Conservation (phyloP, 75 land plant genomes). For the Sequoia sempervirens region DNA sequence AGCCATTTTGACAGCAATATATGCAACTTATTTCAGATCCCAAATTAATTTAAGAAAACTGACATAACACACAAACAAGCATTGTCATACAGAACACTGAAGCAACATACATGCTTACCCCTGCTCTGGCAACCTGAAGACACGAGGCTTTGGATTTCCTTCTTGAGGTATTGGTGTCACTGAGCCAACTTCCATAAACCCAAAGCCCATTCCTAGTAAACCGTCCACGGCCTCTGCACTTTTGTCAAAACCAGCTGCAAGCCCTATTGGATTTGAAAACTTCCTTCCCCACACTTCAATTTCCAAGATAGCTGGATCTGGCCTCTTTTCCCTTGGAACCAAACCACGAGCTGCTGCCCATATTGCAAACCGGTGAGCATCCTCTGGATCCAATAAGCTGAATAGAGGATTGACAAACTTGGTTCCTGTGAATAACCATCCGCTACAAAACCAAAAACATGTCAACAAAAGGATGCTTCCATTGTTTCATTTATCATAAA, state of each 20-base stretch:
- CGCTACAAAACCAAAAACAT: conserved; percentile 43
- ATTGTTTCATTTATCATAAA: not conserved
- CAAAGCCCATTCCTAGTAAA: conserved; percentile 88
- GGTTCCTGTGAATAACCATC: conserved; percentile 89
- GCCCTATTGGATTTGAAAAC: conserved; percentile 90
- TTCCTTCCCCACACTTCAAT: conserved; percentile 88
- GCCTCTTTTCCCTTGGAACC: conserved; percentile 84
- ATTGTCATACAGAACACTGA: conserved; percentile 6
- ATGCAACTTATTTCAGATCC: not conserved
- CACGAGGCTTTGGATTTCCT: conserved; percentile 97
- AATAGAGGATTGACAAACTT: conserved; percentile 87
- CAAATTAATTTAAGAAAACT: not conserved
- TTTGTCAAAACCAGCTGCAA: conserved; percentile 98
- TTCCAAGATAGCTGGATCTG: conserved; percentile 75
- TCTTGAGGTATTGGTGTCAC: conserved; percentile 97
- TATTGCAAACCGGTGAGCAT: conserved; percentile 80
- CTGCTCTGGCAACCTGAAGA: conserved; percentile 83
- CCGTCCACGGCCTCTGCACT: conserved; percentile 97
- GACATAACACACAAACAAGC: not conserved
- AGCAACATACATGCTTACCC: conserved; percentile 73
- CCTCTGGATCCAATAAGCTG: conserved; percentile 80
- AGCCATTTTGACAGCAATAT: not conserved
- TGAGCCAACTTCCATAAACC: conserved; percentile 97
- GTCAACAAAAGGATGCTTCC: not conserved
- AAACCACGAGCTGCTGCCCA: conserved; percentile 85